Conservation (phyloP, 2,329 filamentous ascomycete species). For the Aspergillus pseudoglaucus region DNA sequence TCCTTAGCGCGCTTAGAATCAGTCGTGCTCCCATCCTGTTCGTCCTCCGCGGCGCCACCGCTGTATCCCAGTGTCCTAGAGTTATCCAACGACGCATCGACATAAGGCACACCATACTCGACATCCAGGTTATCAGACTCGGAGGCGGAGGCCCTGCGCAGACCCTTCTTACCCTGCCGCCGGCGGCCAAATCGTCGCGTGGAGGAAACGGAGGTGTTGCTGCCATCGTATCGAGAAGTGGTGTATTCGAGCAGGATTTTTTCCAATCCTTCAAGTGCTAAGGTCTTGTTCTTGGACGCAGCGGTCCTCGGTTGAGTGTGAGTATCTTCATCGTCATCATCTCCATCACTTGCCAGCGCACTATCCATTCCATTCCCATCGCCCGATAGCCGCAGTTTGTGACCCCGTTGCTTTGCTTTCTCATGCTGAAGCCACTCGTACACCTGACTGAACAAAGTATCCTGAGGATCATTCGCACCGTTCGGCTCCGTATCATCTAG, state of each 20-base stretch:
- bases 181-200: slow-evolving; percentile 13
- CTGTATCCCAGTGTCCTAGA: slow-evolving; percentile 77
- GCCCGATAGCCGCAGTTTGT: slow-evolving; percentile 33
- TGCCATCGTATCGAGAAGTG: slow-evolving; percentile 23
- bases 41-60: slow-evolving; percentile 43
- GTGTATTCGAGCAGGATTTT: slow-evolving; percentile 53
- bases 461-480: slow-evolving; percentile 26
- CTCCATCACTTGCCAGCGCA: slow-evolving; percentile 25
- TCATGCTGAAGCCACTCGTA: slow-evolving; percentile 79
- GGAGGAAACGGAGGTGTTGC: slow-evolving; percentile 10
- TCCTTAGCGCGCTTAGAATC: slow-evolving; percentile 57
- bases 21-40: slow-evolving; percentile 37
- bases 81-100: slow-evolving; percentile 81
- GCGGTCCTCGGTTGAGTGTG: slow-evolving; percentile 6
- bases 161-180: slow-evolving; percentile 31
- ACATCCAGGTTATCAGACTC: slow-evolving; percentile 80
- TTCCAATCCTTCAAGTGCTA: slow-evolving; percentile 74
- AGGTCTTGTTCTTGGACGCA: slow-evolving; percentile 60
- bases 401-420: slow-evolving; percentile 57
- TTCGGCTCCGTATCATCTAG: slow-evolving; percentile 19
- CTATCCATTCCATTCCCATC: slow-evolving; percentile 23
- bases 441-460: slow-evolving; percentile 61
- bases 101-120: slow-evolving; percentile 76
- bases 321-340: slow-evolving; percentile 17
- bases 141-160: slow-evolving; percentile 54